A percentile compares a stretch with the other conserved stretches of the same genome.
These are phyloP conservation scores for Breviolum minutum DNA, from an alignment of 73 alveolate genomes.

Conservation along the genomic window DNA sequence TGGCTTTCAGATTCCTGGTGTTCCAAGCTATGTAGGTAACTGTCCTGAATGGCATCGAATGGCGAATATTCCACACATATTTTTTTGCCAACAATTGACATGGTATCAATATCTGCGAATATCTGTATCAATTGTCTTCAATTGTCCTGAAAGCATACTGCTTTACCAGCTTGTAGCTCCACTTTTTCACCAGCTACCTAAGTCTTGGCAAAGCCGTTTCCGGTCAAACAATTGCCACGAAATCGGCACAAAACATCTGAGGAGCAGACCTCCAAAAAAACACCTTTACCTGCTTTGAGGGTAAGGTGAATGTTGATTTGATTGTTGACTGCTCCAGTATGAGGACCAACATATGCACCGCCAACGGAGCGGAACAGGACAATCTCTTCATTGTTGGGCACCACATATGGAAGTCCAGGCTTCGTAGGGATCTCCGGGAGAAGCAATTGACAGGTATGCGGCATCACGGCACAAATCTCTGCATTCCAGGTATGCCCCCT, in stretches of 20 bases:
- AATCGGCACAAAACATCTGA: not conserved
- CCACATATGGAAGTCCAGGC: conserved; percentile 78
- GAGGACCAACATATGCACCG: conserved; percentile 92
- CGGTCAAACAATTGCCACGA: not conserved
- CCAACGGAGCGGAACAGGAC: conserved; percentile 71
- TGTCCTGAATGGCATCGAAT: conserved; percentile 47
- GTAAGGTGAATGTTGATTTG: conserved; percentile 89
- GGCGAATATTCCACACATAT: not conserved
- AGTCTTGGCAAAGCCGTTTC: not conserved
- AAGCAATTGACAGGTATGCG: conserved; percentile 61
- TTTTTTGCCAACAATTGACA: too few species aligned
- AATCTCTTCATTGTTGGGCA: conserved; percentile 93
- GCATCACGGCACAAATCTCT: conserved; percentile 59
- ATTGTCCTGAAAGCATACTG: conserved; percentile 79
- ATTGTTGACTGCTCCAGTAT: conserved; percentile 88
- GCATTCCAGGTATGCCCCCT: conserved; percentile 84
- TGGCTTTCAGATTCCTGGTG: not conserved
- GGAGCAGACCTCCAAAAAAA: conserved; percentile 51
- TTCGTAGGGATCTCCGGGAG: conserved; percentile 80
- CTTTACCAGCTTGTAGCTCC: conserved; percentile 70
- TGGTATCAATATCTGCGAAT: too few species aligned
- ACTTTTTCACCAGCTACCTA: conserved; percentile 68
- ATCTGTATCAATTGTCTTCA: not conserved
- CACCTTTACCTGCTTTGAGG: conserved; percentile 66
- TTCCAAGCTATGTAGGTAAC: conserved; percentile 86